Conservation (phyloP, 352 stramenopile species). For the Aphanomyces astaci region DNA sequence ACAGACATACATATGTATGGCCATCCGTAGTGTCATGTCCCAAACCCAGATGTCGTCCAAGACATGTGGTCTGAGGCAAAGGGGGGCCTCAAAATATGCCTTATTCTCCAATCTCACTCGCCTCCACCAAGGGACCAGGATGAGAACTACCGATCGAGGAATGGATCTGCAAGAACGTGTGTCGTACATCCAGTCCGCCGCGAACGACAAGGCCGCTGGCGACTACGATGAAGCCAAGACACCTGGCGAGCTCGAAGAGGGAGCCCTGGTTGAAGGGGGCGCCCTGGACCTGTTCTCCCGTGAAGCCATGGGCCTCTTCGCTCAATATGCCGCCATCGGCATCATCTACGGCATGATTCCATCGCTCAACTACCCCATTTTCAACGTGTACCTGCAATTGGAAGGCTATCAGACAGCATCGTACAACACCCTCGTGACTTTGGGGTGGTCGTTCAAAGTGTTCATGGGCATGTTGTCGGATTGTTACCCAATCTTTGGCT, state of each 20-base stretch:
- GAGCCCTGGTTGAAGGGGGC: no score
- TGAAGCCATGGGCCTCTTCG: constrained; percentile 40
- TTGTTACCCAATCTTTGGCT: constrained; percentile 54
- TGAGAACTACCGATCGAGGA: no score
- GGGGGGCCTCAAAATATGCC: no score
- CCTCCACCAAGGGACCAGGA: no score
- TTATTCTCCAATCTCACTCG: no score
- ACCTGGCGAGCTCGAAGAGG: not conserved
- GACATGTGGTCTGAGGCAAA: no score
- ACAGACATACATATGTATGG: no score
- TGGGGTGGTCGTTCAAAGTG: constrained; percentile 66
- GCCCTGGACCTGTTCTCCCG: not conserved
- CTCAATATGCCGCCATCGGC: constrained; percentile 62
- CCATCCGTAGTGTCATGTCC: no score
- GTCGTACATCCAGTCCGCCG: constrained; percentile 11
- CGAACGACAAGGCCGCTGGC: not conserved
- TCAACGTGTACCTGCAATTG: constrained; percentile 67
- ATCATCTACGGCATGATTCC: constrained; percentile 52
- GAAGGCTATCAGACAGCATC: constrained; percentile 58
- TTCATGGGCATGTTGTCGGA: constrained; percentile 55
- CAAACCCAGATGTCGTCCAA: no score
- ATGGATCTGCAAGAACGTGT: not conserved
- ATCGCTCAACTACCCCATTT: constrained; percentile 53
- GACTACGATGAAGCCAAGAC: constrained; percentile 6
- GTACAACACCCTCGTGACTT: constrained; percentile 42